Conservation (phyloP, 2,329 filamentous ascomycete species). For the Scytalidium lignicola region DNA sequence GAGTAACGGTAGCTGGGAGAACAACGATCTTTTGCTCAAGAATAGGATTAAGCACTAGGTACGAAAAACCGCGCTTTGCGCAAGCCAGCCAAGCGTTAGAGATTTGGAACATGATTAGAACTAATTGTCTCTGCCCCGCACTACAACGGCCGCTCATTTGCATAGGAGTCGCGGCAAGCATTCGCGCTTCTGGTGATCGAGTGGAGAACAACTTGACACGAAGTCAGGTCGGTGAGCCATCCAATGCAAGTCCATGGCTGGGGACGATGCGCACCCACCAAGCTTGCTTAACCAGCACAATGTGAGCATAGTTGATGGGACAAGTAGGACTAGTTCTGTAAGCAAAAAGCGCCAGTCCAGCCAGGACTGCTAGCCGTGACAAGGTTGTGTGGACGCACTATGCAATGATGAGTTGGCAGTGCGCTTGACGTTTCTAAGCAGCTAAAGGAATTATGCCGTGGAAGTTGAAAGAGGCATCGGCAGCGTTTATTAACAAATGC, state of each 20-base stretch:
- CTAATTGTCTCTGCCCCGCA: slow-evolving; percentile 23
- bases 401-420: slow-evolving; percentile 77
- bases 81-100: background rate
- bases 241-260: slow-evolving; percentile 30
- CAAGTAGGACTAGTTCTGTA: background rate
- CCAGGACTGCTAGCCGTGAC: slow-evolving; percentile 26
- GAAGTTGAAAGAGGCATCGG: slow-evolving; percentile 31
- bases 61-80: background rate
- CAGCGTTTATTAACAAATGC: slow-evolving; percentile 13
- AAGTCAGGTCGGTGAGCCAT: slow-evolving; percentile 27
- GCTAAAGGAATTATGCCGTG: slow-evolving; percentile 42
- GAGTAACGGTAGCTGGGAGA: background rate
- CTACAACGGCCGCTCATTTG: slow-evolving; percentile 21
- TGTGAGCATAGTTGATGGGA: background rate
- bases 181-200: slow-evolving; percentile 24
- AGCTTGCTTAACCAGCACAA: slow-evolving; percentile 3
- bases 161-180: slow-evolving; percentile 19
- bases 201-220: slow-evolving; percentile 32
- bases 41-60: background rate
- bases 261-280: slow-evolving; percentile 7
- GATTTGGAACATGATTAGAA: background rate
- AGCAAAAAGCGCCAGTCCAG: slow-evolving; percentile 12
- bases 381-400: slow-evolving; percentile 37
- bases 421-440: slow-evolving; percentile 50
- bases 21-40: background rate